Conservation (phyloP, 2,329 filamentous ascomycete genomes). For the Fusarium graminum region DNA sequence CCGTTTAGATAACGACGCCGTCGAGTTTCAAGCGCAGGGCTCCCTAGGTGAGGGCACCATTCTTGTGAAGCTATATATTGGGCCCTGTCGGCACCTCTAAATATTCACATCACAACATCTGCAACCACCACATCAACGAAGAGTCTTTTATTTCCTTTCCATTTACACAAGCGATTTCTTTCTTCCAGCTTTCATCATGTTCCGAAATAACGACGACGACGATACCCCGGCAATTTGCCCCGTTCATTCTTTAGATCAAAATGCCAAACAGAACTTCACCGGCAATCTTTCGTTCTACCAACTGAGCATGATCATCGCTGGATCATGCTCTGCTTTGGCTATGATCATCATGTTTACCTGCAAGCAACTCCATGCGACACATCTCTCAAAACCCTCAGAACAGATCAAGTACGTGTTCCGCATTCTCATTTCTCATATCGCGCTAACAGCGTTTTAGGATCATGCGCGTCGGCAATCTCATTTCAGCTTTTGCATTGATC, state of each 20-base stretch:
- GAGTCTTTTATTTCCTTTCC: neutral
- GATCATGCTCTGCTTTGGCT: constrained; percentile 35
- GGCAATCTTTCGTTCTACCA: constrained; percentile 30
- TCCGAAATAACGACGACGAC: neutral
- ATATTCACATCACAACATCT: neutral
- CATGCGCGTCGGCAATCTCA: constrained; percentile 34
- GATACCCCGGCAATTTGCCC: constrained; percentile 16
- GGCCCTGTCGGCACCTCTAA: neutral
- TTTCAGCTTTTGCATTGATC: constrained; percentile 37
- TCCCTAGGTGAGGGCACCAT: neutral
- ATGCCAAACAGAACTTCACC: constrained; percentile 27
- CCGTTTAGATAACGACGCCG: constrained; percentile 1
- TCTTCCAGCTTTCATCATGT: neutral
- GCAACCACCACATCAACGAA: neutral
- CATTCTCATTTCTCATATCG: rapidly evolving
- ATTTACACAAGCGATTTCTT: neutral
- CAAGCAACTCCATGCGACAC: constrained; percentile 37
- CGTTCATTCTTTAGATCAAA: constrained; percentile 18
- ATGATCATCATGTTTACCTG: constrained; percentile 33
- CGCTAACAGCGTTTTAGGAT: constrained; percentile 14
- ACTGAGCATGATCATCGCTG: constrained; percentile 38
- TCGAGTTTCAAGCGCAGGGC: neutral
- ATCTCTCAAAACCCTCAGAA: constrained; percentile 39
- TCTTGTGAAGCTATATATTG: neutral
- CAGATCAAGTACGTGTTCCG: constrained; percentile 37